Percentiles rank a stretch among this genome's conserved stretches.
Evolutionary conservation across 495 filamentous ascomycete genomes (phyloP).

Genomic region (Aspergillus campestris): DNA sequence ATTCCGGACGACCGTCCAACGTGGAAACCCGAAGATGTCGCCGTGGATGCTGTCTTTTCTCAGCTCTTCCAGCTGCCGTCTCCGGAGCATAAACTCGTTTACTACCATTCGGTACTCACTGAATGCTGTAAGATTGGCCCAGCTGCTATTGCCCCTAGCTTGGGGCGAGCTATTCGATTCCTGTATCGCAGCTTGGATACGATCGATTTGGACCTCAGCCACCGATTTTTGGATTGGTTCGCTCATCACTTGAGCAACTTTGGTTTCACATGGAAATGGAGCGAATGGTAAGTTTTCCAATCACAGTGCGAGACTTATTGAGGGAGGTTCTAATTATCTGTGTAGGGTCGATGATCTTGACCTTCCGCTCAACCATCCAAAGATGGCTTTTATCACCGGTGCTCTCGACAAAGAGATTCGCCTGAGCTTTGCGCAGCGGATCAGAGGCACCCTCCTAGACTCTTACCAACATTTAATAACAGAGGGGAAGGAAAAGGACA

Average conservation of each 20-base stretch:
- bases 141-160: constrained; percentile 87
- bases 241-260: constrained; percentile 97
- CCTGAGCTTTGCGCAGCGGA: constrained; percentile 89
- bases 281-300: constrained; percentile 63
- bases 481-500: constrained; percentile 84
- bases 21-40: constrained; percentile 98
- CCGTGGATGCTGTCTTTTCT: constrained; percentile 93
- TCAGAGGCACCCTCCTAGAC: constrained; percentile 85
- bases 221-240: constrained; percentile 96
- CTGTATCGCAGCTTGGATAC: constrained; percentile 70
- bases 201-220: constrained; percentile 79
- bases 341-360: constrained; percentile 71
- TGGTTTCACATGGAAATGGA: constrained; percentile 99
- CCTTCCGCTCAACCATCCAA: constrained; percentile 67
- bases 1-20: constrained; percentile 54
- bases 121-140: constrained; percentile 93
- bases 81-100: constrained; percentile 89
- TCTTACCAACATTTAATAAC: constrained; percentile 76
- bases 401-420: constrained; percentile 95
- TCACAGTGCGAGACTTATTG: neutral
- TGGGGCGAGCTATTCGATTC: constrained; percentile 89
- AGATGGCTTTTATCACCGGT: constrained; percentile 85
- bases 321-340: constrained; percentile 4
- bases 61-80: constrained; percentile 82
- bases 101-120: constrained; percentile 90